These are phyloP conservation scores for Torulaspora microellipsoides DNA, from an alignment of 805 yeast genomes.

Conservation along the genomic window DNA sequence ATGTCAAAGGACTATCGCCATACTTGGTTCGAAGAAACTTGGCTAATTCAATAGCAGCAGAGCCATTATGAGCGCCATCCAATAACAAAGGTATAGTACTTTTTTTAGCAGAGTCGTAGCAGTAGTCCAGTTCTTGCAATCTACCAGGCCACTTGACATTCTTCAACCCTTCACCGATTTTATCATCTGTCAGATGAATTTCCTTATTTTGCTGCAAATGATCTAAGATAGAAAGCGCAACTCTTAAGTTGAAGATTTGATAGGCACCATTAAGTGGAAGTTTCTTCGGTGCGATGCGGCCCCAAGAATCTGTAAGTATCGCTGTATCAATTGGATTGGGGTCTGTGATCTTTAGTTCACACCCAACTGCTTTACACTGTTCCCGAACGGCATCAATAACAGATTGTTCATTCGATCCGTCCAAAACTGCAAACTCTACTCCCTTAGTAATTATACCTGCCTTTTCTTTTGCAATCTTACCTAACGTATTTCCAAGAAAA, in stretches of 20 bases:
- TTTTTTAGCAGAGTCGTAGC: conserved; percentile 15
- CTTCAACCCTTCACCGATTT: conserved; percentile 48
- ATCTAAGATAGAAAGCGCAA: conserved; percentile 58
- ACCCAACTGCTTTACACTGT: conserved; percentile 34
- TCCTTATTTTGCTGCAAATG: conserved; percentile 23
- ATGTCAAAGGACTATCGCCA: conserved; percentile 36
- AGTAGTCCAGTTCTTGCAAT: conserved; percentile 49
- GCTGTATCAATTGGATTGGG: conserved; percentile 9
- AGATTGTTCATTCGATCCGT: conserved; percentile 53
- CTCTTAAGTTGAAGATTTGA: conserved; percentile 64
- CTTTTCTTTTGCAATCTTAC: conserved; percentile 68
- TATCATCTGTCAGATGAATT: conserved; percentile 30
- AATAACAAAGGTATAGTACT: conserved; percentile 40
- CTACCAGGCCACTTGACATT: conserved; percentile 83
- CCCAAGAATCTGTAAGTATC: conserved; percentile 30
- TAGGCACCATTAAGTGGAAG: conserved; percentile 69
- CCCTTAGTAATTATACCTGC: conserved; percentile 67
- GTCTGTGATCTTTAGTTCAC: conserved; percentile 30
- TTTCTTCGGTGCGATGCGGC: conserved; percentile 25
- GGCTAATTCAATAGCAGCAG: conserved; percentile 72
- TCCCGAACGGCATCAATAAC: conserved; percentile 46
- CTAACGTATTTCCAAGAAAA: conserved; percentile 62
- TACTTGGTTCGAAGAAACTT: conserved; percentile 41
- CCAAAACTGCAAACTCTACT: conserved; percentile 60
- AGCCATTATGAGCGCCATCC: conserved; percentile 92